phyloP scores from a whole-genome alignment of 1,139 yeast genomes.

The Zygosaccharomyces sapae region DNA sequence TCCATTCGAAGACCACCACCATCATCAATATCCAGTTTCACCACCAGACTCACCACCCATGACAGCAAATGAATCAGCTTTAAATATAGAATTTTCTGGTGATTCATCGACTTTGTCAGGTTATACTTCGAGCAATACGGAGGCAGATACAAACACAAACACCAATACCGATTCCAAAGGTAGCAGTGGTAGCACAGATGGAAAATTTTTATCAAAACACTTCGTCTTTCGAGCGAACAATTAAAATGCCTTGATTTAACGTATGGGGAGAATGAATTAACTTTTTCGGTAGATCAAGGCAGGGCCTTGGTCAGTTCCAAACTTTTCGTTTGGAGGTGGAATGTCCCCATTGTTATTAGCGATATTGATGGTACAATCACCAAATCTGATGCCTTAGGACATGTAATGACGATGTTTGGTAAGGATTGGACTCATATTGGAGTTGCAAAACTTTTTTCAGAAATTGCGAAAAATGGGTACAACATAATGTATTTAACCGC shows the following conservation, averaged over 20 bases:
- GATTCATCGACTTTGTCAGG: constrained; percentile 16
- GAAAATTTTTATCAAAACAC: constrained; percentile 66
- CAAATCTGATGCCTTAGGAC: constrained; percentile 96
- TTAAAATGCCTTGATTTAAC: constrained; percentile 66
- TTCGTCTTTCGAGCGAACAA: constrained; percentile 89
- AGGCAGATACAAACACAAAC: constrained; percentile 6
- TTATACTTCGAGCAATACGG: constrained; percentile 17
- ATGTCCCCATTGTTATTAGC: constrained; percentile 87
- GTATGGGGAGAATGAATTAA: constrained; percentile 73
- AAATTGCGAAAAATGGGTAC: constrained; percentile 82
- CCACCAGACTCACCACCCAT: constrained; percentile 29
- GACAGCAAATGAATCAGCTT: constrained; percentile 22
- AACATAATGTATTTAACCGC: constrained; percentile 92
- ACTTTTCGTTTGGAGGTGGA: constrained; percentile 77
- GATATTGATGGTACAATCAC: constrained; percentile 99
- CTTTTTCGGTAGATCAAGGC: constrained; percentile 78
- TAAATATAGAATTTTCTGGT: constrained; percentile 12
- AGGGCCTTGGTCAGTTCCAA: constrained; percentile 71
- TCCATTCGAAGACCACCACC: constrained; percentile 35
- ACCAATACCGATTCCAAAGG: constrained; percentile 12
- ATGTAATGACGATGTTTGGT: constrained; percentile 88
- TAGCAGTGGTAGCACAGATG: constrained; percentile 5
- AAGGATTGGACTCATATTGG: constrained; percentile 98
- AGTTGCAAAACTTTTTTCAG: constrained; percentile 85
- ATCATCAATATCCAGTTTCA: constrained; percentile 24